Evolutionary conservation across 345 rosid genomes (phyloP), one percentile per base, ranked within the genome.

Genomic region (Anastatica hierochuntica): DNA sequence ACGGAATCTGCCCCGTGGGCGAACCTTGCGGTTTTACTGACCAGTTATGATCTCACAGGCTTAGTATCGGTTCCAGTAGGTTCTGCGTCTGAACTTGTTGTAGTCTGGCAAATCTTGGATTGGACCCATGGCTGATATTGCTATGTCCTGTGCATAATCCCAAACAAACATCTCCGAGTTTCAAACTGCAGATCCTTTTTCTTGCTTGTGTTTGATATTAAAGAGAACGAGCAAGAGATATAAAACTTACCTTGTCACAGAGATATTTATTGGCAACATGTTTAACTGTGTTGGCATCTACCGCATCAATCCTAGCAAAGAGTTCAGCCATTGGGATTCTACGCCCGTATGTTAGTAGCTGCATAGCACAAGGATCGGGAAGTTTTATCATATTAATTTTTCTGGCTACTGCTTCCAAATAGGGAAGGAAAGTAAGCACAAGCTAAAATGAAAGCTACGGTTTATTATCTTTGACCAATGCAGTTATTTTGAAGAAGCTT

Each of bases 31-130:
- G n/a, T n/a, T n/a, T n/a, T n/a, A n/a, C n/a, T n/a, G n/a, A n/a
- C n/a, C n/a, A n/a, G n/a, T n/a, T n/a, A n/a, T 39, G 30, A 4
- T 55, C 12, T 54, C 27, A 20, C 53, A 40, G 61, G 5, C 55
- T 53, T 77, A 94, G 79, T 94, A 85, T 19, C 99, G 79, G 85
- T 80, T 80, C 89, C 83, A 76, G 89, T 85, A 94, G 55, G 99
- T 88, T 60, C 97, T 78, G 75, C 99, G 97, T 76, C 97, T 79
- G 89, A 94, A 94, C 85, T 92, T 85, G 77, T 83, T 88, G 82
- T 94, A 94, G 67, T 94, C 95, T 0, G 85, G 96, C 68, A 94
- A 67, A 11, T 75, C 78, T 61, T 82, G 95, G 77, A 94, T 72
- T 12, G 99, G 97, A 3, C 99, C 99, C 81, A 85, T 81, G 10